Conservation (phyloP, 2,329 filamentous ascomycete genomes). For the Bipolaris sorokiniana region DNA sequence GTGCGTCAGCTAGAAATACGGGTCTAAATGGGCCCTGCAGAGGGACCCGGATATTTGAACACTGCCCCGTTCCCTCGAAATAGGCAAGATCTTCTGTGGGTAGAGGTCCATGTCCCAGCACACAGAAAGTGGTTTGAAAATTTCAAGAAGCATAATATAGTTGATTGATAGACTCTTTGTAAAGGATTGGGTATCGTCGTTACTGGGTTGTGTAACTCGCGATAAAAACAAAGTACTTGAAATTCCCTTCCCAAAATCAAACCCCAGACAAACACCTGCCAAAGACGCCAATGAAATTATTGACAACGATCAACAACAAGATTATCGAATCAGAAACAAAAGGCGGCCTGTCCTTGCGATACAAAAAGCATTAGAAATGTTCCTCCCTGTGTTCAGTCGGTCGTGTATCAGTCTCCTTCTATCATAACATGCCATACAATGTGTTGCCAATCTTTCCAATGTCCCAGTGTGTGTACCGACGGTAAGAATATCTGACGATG, state of each 20-base stretch:
- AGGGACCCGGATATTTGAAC: background rate
- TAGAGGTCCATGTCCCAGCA: background rate
- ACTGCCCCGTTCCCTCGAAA: too few species aligned
- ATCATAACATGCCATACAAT: background rate
- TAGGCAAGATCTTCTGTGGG: background rate
- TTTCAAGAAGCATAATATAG: background rate
- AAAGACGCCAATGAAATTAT: constrained; percentile 10
- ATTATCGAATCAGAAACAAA: constrained; percentile 4
- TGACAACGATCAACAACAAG: constrained; percentile 11
- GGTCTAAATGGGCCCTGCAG: background rate
- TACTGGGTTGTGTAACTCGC: constrained; percentile 12
- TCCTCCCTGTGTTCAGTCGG: background rate
- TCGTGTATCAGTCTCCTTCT: background rate
- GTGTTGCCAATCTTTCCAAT: background rate
- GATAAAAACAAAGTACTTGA: constrained; percentile 3
- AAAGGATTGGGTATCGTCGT: constrained; percentile 13
- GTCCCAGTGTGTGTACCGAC: too few species aligned
- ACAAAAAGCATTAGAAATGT: background rate
- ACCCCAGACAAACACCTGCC: background rate
- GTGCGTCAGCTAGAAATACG: background rate
- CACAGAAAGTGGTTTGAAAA: background rate
- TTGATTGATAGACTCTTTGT: constrained; percentile 7
- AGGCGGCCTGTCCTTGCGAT: background rate
- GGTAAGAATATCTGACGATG: background rate
- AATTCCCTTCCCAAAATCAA: constrained; percentile 2